Evolutionary conservation across 2,329 filamentous ascomycete species (phyloP).

Genomic region (Monilinia polystroma): DNA sequence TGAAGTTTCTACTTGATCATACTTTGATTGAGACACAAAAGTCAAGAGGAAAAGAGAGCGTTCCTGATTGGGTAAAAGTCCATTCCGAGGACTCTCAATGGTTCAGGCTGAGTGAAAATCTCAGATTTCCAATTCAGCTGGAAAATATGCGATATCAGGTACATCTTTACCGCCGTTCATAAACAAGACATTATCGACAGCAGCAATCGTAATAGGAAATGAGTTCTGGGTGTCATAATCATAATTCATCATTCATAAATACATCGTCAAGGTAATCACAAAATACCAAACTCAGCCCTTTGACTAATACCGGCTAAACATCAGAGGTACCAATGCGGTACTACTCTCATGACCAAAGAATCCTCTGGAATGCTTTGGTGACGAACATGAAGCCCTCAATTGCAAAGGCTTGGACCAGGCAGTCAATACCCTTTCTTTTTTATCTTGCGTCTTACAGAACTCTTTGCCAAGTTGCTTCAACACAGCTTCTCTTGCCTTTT

Average conservation of each 20-base stretch:
- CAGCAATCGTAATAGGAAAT: constrained; percentile 7
- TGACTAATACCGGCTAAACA: constrained; percentile 51
- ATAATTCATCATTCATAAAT: constrained; percentile 33
- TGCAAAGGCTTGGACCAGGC: constrained; percentile 16
- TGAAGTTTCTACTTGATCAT: constrained; percentile 89
- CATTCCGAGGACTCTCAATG: constrained; percentile 75
- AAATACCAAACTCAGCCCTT: constrained; percentile 15
- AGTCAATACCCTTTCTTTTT: constrained; percentile 26
- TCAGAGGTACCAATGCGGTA: constrained; percentile 57
- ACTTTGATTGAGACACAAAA: constrained; percentile 58
- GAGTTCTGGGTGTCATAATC: constrained; percentile 14
- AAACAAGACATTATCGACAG: constrained; percentile 10
- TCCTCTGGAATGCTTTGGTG: constrained; percentile 29
- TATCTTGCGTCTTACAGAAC: constrained; percentile 42
- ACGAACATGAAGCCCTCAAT: constrained; percentile 28
- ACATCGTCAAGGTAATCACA: constrained; percentile 12
- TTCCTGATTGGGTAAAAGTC: constrained; percentile 68
- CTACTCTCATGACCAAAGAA: constrained; percentile 48
- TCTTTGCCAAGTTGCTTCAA: constrained; percentile 58
- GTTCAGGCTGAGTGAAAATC: constrained; percentile 69
- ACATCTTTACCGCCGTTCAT: constrained; percentile 66
- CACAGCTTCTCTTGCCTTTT: constrained; percentile 60
- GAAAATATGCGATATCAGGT: constrained; percentile 97
- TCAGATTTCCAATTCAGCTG: constrained; percentile 79
- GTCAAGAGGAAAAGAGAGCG: constrained; percentile 37